These are phyloP conservation scores for Xylaria nigripes DNA, from an alignment of 495 filamentous ascomycete species.

Conservation along the genomic window DNA sequence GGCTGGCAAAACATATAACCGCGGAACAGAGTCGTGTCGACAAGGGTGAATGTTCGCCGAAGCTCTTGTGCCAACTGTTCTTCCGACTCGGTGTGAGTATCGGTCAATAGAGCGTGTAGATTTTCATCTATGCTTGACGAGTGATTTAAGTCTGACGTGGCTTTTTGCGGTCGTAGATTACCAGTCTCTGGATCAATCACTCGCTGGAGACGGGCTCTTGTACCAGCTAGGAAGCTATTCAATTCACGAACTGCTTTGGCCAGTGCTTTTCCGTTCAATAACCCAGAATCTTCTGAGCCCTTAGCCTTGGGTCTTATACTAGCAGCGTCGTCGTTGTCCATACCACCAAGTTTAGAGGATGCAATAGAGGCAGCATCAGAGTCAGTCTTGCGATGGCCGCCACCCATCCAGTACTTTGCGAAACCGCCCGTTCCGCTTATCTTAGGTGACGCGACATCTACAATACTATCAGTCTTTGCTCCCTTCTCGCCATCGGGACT, in stretches of 20 bases:
- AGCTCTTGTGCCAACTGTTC: conserved; percentile 62
- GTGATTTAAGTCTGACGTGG: conserved; percentile 38
- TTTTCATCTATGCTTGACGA: conserved; percentile 41
- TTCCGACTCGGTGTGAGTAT: conserved; percentile 43
- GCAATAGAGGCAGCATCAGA: conserved; percentile 59
- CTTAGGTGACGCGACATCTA: conserved; percentile 34
- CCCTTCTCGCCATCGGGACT: conserved; percentile 32
- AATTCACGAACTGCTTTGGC: conserved; percentile 71
- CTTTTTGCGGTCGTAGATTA: conserved; percentile 53
- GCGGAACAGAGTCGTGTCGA: conserved; percentile 91
- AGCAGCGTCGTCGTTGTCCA: conserved; percentile 42
- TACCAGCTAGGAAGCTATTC: conserved; percentile 75
- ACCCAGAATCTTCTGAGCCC: conserved; percentile 29
- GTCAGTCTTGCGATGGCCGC: conserved; percentile 39
- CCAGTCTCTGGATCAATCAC: conserved; percentile 70
- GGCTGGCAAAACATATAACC: conserved; percentile 87
- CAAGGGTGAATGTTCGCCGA: conserved; percentile 63
- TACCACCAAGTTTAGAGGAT: conserved; percentile 41
- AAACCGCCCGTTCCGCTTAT: conserved; percentile 27
- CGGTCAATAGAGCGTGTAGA: conserved; percentile 39
- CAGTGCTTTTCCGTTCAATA: conserved; percentile 71
- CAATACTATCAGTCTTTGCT: conserved; percentile 23
- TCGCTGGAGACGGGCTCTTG: conserved; percentile 69
- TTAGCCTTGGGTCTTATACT: conserved; percentile 30
- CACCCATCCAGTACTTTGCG: conserved; percentile 43